Conservation (phyloP, 139 green algal genomes). For the Parachlorella kessleri region DNA sequence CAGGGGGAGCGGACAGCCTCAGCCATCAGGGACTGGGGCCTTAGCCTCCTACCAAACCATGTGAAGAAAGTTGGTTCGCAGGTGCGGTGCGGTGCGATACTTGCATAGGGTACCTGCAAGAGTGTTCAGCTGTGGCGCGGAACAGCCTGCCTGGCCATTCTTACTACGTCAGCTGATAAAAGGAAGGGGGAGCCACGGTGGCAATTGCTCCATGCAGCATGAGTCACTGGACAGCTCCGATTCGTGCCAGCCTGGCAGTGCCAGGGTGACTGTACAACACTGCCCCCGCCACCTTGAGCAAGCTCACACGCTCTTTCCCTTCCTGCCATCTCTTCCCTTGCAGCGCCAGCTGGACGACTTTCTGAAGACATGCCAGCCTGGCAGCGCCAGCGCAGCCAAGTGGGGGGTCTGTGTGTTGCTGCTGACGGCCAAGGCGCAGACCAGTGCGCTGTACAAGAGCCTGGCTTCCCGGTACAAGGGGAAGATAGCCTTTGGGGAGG, state of each 20-base stretch:
- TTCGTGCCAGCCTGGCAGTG: too few species aligned
- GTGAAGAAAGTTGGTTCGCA: slow-evolving; percentile 32
- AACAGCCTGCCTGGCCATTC: too few species aligned
- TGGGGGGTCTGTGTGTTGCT: slow-evolving; percentile 78
- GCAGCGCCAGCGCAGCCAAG: slow-evolving; percentile 26
- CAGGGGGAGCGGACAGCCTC: slow-evolving; percentile 62
- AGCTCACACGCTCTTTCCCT: too few species aligned
- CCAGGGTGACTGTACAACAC: too few species aligned
- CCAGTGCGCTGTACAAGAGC: slow-evolving; percentile 53
- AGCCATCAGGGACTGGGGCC: slow-evolving; percentile 66
- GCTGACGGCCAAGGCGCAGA: slow-evolving; percentile 63
- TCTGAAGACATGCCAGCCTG: slow-evolving; percentile 21
- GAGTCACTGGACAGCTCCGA: too few species aligned
- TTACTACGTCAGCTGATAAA: too few species aligned
- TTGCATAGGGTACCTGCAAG: too few species aligned
- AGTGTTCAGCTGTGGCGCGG: too few species aligned
- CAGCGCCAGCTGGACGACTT: slow-evolving; percentile 19
- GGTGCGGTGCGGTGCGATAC: neutral
- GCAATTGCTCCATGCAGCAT: too few species aligned
- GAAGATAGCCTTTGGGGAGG: slow-evolving; percentile 62
- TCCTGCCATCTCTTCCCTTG: neutral
- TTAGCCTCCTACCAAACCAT: slow-evolving; percentile 64
- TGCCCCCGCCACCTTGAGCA: too few species aligned
- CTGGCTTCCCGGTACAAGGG: slow-evolving; percentile 54
- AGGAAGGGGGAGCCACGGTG: too few species aligned